Evolutionary conservation across 2,329 filamentous ascomycete genomes (phyloP).

Genomic region (Colletotrichum navitas): DNA sequence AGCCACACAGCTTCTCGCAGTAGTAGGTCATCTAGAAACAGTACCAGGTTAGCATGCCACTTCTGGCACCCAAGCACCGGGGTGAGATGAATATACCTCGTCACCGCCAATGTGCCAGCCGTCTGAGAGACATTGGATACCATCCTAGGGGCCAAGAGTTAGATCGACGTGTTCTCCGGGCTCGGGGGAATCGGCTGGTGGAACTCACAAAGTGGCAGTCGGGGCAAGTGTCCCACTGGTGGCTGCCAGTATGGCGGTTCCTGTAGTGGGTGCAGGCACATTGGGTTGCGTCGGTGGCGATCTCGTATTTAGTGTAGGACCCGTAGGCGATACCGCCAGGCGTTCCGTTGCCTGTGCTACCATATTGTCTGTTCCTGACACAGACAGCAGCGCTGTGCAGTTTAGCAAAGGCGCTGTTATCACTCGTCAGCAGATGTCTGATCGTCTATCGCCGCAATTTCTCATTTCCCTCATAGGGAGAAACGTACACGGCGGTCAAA

Average conservation of each 20-base stretch:
- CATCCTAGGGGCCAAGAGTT: neutral
- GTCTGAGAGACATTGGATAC: constrained; percentile 34
- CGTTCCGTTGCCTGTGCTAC: constrained; percentile 33
- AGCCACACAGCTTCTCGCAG: constrained; percentile 41
- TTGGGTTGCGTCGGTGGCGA: constrained; percentile 30
- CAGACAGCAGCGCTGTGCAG: constrained; percentile 35
- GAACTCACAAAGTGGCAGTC: constrained; percentile 37
- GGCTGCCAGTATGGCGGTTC: constrained; percentile 41
- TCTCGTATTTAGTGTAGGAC: constrained; percentile 35
- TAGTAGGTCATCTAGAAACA: constrained; percentile 35
- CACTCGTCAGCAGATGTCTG: neutral
- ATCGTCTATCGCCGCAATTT: neutral
- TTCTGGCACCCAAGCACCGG: neutral
- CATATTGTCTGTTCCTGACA: neutral
- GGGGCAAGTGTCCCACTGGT: constrained; percentile 43
- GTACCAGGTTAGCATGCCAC: neutral
- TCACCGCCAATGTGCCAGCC: constrained; percentile 43
- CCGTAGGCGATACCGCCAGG: constrained; percentile 30
- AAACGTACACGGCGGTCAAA: constrained; percentile 17
- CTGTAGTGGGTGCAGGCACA: constrained; percentile 43
- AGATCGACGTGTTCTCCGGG: too few relatives aligned
- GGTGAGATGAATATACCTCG: constrained; percentile 4
- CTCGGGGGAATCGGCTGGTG: rapidly evolving
- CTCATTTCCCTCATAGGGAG: too few relatives aligned
- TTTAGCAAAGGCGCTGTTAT: constrained; percentile 15